Base-by-base conservation (phyloP, 2,329 filamentous ascomycete genomes). In the Aspergillus piperis region DNA sequence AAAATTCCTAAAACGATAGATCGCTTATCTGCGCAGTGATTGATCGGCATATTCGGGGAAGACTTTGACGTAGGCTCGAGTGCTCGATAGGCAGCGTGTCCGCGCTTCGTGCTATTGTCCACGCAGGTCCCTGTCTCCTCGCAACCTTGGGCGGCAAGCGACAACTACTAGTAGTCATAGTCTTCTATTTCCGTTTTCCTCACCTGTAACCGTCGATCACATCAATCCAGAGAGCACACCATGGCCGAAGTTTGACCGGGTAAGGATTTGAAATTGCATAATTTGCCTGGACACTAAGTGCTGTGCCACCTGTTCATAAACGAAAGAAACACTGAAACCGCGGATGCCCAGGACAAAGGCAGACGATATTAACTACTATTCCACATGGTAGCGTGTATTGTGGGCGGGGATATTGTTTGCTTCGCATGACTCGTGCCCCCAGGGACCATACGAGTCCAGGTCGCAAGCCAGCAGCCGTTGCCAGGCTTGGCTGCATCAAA, bases 81-180 rank as follows among this genome's bases (percentile, higher is more conserved):
- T 19, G 19, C 39, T 47, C 53, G 53, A 55, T 55, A 55, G 53
- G 27, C 53, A 44, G 39, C 41, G 39, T 55, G 53, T 55, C 53
- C 53, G 53, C 39, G 53, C 53, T 19, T 17, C 13, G 19, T 15
- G 39, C 53, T 25, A 55, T 23, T 23, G 27, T 19, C 51, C 25
- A 42, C 42, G 39, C 25, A 55, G 39, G 25, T 36, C 39, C 38
- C 19, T 25, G 23, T 8, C 42, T 21, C 19, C 13, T 47, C n/a
- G 15, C 19, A 47, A 25, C 30, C 8, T 25, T 44, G 25, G 39
- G 10, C 23, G n/a, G 11, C 25, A 21, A 47, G 53, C 25, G 25
- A 25, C 27, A 47, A 32, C 41, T 44, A 32, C 53, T 44, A 55
- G 21, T 30, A 5, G 25, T 17, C 25, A 30, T 30, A 30, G 27